Conservation (phyloP, 176 grass and related monocot species). For the Typha latifolia region DNA sequence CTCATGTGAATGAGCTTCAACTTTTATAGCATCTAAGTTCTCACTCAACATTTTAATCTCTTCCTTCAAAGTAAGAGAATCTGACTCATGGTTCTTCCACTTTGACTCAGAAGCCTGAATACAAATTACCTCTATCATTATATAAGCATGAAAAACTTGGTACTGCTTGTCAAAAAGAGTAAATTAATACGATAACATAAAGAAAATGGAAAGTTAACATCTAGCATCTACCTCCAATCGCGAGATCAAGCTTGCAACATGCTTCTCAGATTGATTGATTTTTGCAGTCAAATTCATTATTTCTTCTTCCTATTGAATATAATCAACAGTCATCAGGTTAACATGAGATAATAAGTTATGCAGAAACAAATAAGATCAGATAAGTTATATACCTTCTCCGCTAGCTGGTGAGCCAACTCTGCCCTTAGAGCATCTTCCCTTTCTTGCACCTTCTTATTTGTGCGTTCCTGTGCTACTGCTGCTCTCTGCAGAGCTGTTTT, state of each 20-base stretch:
- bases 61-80: constrained; percentile 59
- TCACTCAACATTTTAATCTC: constrained; percentile 62
- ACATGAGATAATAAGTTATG: background rate
- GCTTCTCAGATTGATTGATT: constrained; percentile 69
- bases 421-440: constrained; percentile 76
- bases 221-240: constrained; percentile 52
- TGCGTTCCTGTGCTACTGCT: constrained; percentile 84
- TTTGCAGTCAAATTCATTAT: constrained; percentile 61
- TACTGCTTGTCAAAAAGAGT: background rate
- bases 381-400: constrained; percentile 64
- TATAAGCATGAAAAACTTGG: background rate
- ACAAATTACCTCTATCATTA: constrained; percentile 9
- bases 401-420: constrained; percentile 66
- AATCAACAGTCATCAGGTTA: constrained; percentile 11
- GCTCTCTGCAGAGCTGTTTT: constrained; percentile 87
- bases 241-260: constrained; percentile 51
- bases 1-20: constrained; percentile 50
- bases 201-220: background rate
- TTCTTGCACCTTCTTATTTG: constrained; percentile 86
- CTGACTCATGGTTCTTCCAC: constrained; percentile 53
- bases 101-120: constrained; percentile 69
- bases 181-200: background rate
- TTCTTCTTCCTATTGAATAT: constrained; percentile 62
- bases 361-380: constrained; percentile 4
- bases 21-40: constrained; percentile 60